Conservation (phyloP, 2,329 filamentous ascomycete species). For the Chrysoporthe deuterocubensis region DNA sequence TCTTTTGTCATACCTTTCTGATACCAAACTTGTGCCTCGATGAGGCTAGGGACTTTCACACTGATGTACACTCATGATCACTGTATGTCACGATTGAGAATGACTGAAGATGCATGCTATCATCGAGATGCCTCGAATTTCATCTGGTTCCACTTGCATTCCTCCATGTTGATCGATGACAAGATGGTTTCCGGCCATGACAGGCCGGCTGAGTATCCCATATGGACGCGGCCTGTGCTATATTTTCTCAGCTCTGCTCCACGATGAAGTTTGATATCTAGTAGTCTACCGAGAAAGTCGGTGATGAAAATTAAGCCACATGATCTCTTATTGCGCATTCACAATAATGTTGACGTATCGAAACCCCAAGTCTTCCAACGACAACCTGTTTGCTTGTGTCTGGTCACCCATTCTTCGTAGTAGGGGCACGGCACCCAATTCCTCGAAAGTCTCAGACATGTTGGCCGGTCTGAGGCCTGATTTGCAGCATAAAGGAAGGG, state of each 20-base stretch:
- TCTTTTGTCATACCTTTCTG: not conserved
- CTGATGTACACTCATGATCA: slow-evolving; percentile 1
- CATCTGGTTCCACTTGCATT: not conserved
- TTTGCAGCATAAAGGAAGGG: too few species aligned
- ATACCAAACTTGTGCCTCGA: not conserved
- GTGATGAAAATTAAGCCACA: too few species aligned
- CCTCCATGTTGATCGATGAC: not conserved
- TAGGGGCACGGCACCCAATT: not conserved
- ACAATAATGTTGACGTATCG: not conserved
- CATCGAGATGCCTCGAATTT: not conserved
- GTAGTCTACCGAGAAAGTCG: too few species aligned
- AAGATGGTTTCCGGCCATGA: too few species aligned
- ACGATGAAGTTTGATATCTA: too few species aligned
- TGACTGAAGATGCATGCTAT: not conserved
- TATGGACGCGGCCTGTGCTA: too few species aligned
- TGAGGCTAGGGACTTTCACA: not conserved
- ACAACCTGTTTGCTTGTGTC: not conserved
- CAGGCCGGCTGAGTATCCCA: too few species aligned
- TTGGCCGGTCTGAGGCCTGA: too few species aligned
- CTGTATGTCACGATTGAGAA: slow-evolving; percentile 1
- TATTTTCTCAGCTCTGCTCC: too few species aligned
- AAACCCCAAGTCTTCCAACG: not conserved
- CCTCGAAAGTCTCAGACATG: too few species aligned
- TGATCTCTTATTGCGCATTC: too few species aligned
- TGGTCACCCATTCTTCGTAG: not conserved